Base-by-base conservation (phyloP, 345 rosid genomes). In the Syzygium oleosum region DNA sequence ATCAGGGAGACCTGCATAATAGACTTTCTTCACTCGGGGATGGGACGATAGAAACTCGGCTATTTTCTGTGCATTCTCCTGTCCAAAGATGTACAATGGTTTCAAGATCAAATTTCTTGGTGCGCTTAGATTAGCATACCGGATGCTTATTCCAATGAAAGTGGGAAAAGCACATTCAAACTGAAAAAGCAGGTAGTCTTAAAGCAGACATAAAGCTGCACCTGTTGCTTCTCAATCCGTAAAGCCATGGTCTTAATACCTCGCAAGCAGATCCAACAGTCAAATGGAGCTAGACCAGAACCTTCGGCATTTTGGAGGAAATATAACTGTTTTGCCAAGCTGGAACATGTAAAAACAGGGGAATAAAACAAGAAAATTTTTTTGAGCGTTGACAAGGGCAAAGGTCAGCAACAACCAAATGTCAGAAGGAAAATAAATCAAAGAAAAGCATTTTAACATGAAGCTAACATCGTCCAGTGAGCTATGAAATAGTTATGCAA, bases 221-320 rank as follows among this genome's bases (percentile, higher is more conserved):
- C 99, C 98, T 98, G 99, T 89, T 98, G 98, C 91, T 95, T 98
- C 89, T 98, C 98, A 55, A 96, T 92, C 84, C 98, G 99, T 87
- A 98, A 90, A 87, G 94, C 95, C 99, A 98, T 94, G 79, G 99
- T 98, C 92, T 96, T 98, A 88, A 96, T 92, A 80, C 99, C 99
- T 86, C 98, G 92, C 86, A 98, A 91, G 88, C 99, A 98, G 87
- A 96, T 88, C 99, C 99, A 98, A 87, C 99, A 96, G 89, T 98
- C 99, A 86, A 96, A 96, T 59, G 99, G 99, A 86, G 99, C 95
- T 89, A 98, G 91, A 58, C 98, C 99, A 88, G 99, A 93, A 89
- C 99, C 99, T 90, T 93, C 99, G 5, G 98, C 97, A 90, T 96
- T 98, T 93, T 98, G 99, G 43, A 98, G 95, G 93, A 98, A 96